phyloP scores from a whole-genome alignment of 371 early-diverging fungal genomes.

The Phascolomyces articulosus region DNA sequence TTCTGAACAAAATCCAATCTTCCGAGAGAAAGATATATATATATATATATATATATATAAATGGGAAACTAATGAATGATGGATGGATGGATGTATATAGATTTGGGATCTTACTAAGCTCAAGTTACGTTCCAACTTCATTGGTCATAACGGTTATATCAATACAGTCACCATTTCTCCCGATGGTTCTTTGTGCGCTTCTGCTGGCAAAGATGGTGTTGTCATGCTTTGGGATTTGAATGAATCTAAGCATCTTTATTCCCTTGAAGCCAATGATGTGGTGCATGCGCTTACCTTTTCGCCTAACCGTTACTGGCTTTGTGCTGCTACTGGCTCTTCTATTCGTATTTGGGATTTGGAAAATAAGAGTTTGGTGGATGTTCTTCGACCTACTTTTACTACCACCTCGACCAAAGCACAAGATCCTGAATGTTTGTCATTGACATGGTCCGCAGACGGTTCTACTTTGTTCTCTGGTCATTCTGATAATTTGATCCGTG shows the following conservation, averaged over 20 bases:
- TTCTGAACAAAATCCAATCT: too few species aligned
- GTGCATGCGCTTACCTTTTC: slow-evolving; percentile 98
- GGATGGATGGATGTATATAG: not conserved
- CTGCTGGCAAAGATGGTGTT: slow-evolving; percentile 99
- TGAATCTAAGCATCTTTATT: slow-evolving; percentile 99
- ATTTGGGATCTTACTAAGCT: slow-evolving; percentile 98
- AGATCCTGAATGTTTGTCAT: slow-evolving; percentile 88
- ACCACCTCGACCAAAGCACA: slow-evolving; percentile 70
- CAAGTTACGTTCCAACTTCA: slow-evolving; percentile 98
- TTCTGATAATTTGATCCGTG: slow-evolving; percentile 94
- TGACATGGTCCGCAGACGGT: slow-evolving; percentile 98
- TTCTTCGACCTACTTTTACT: slow-evolving; percentile 89
- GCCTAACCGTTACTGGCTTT: slow-evolving; percentile 99
- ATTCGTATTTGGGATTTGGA: slow-evolving; percentile 99
- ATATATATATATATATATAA: too few species aligned
- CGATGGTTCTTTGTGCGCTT: slow-evolving; percentile 99
- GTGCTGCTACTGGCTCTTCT: slow-evolving; percentile 94
- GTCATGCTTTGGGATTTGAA: slow-evolving; percentile 99
- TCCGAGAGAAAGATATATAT: too few species aligned
- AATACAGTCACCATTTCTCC: slow-evolving; percentile 98
- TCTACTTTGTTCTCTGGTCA: slow-evolving; percentile 97
- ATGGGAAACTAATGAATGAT: not conserved
- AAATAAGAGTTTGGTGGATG: slow-evolving; percentile 94
- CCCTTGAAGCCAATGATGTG: slow-evolving; percentile 92
- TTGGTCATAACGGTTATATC: slow-evolving; percentile 97